Conservation (phyloP, 2,329 filamentous ascomycete genomes). For the Beauveria sp. region DNA sequence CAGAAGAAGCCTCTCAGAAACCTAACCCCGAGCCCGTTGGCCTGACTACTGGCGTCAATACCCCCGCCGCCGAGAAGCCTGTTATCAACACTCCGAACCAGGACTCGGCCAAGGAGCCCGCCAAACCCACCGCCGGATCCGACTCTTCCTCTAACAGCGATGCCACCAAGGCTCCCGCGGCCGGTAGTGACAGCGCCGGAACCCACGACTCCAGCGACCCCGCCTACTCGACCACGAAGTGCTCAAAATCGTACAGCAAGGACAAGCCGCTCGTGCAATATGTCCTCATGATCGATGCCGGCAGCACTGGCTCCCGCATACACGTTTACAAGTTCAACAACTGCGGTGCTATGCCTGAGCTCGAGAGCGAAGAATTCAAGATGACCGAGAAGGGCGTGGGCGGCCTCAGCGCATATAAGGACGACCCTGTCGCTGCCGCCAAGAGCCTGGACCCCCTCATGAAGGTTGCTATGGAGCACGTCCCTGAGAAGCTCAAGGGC, state of each 20-base stretch:
- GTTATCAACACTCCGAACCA: background rate
- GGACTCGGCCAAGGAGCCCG: background rate
- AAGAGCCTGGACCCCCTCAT: slow-evolving; percentile 83
- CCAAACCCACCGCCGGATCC: slow-evolving; percentile 7
- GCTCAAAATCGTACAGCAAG: slow-evolving; percentile 73
- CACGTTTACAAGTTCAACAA: slow-evolving; percentile 98
- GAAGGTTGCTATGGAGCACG: slow-evolving; percentile 73
- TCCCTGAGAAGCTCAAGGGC: slow-evolving; percentile 82
- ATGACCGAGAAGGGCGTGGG: slow-evolving; percentile 84
- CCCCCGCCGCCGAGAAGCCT: slow-evolving; percentile 3
- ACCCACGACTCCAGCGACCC: slow-evolving; percentile 41
- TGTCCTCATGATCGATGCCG: slow-evolving; percentile 97
- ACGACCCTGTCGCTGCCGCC: slow-evolving; percentile 80
- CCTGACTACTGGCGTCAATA: slow-evolving; percentile 10
- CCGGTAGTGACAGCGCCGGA: slow-evolving; percentile 37
- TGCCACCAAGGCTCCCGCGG: slow-evolving; percentile 3
- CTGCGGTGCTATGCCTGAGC: slow-evolving; percentile 57
- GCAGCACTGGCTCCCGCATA: slow-evolving; percentile 94
- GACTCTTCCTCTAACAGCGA: background rate
- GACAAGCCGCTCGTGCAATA: slow-evolving; percentile 95
- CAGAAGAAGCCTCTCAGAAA: background rate
- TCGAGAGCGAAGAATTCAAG: slow-evolving; percentile 87
- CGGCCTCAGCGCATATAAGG: slow-evolving; percentile 78
- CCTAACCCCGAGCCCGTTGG: slow-evolving; percentile 8
- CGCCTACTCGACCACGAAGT: slow-evolving; percentile 62